These are phyloP conservation scores for Aspergillus caelatus DNA, from an alignment of 2,329 filamentous ascomycete genomes.

Conservation along the genomic window DNA sequence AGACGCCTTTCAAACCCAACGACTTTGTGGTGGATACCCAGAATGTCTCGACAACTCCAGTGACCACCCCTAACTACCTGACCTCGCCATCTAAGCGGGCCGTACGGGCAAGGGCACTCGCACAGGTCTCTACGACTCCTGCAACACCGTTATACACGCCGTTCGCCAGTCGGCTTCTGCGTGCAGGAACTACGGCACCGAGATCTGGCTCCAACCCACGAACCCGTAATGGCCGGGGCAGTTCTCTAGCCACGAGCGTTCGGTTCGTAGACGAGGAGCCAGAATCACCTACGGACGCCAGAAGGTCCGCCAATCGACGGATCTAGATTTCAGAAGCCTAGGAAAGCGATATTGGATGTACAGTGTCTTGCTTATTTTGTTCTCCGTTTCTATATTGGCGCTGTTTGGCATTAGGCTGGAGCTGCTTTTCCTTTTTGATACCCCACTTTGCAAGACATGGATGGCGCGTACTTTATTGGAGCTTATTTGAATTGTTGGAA, in stretches of 20 bases:
- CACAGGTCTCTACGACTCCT: slow-evolving; percentile 49
- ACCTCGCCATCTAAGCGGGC: slow-evolving; percentile 51
- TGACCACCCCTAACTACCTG: slow-evolving; percentile 46
- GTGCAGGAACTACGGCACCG: slow-evolving; percentile 25
- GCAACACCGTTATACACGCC: slow-evolving; percentile 48
- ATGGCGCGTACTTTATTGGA: slow-evolving; percentile 7
- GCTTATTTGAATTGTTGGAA: neutral
- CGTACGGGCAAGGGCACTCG: slow-evolving; percentile 44
- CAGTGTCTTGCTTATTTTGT: neutral
- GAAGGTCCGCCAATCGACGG: slow-evolving; percentile 39
- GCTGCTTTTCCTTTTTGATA: slow-evolving; percentile 1
- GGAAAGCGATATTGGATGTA: neutral
- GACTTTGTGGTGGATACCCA: slow-evolving; percentile 38
- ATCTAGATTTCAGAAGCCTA: slow-evolving; percentile 17
- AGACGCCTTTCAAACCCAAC: slow-evolving; percentile 41
- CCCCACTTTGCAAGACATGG: slow-evolving; percentile 5
- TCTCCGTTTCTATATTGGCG: slow-evolving; percentile 4
- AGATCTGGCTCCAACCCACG: slow-evolving; percentile 28
- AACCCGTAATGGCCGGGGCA: slow-evolving; percentile 29
- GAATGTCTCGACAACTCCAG: slow-evolving; percentile 37
- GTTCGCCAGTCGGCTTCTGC: slow-evolving; percentile 44
- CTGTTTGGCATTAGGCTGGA: neutral
- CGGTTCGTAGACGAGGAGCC: slow-evolving; percentile 46
- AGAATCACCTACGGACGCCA: slow-evolving; percentile 43
- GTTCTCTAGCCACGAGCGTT: slow-evolving; percentile 39